A percentile compares a stretch with the other conserved stretches of the same genome.
phyloP scores from a whole-genome alignment of 2,329 filamentous ascomycete species.

The Drechslera avenae region DNA sequence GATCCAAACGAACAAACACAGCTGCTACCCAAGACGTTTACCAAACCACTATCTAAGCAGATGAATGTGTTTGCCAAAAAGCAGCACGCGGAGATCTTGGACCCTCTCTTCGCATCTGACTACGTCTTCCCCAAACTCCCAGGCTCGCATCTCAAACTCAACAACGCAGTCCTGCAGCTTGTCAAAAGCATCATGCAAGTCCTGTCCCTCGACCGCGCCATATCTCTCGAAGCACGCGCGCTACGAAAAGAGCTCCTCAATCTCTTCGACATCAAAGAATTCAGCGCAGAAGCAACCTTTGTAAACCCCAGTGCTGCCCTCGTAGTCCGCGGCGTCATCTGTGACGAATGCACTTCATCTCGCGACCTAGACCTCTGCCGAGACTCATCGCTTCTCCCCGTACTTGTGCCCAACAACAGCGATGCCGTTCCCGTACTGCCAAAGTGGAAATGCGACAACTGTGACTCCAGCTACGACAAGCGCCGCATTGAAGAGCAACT shows the following conservation, averaged over 20 bases:
- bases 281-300: slow-evolving; percentile 85
- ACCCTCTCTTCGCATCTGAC: slow-evolving; percentile 84
- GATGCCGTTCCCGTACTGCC: slow-evolving; percentile 59
- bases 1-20: slow-evolving; percentile 63
- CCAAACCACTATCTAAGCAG: slow-evolving; percentile 88
- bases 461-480: slow-evolving; percentile 75
- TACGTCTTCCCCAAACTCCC: slow-evolving; percentile 84
- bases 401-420: slow-evolving; percentile 36
- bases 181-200: slow-evolving; percentile 95
- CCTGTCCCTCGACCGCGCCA: slow-evolving; percentile 86
- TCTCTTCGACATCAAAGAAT: slow-evolving; percentile 93
- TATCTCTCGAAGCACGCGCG: slow-evolving; percentile 83
- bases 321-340: slow-evolving; percentile 76
- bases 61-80: slow-evolving; percentile 80
- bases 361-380: slow-evolving; percentile 91
- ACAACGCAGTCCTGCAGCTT: slow-evolving; percentile 82
- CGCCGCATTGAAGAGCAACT: slow-evolving; percentile 83
- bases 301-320: slow-evolving; percentile 81
- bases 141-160: slow-evolving; percentile 66
- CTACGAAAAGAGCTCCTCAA: slow-evolving; percentile 87
- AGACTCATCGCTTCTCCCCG: slow-evolving; percentile 78
- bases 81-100: slow-evolving; percentile 86
- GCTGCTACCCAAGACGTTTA: slow-evolving; percentile 80
- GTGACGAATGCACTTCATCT: slow-evolving; percentile 86
- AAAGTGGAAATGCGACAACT: slow-evolving; percentile 77